Evolutionary conservation across 805 yeast genomes (phyloP), one percentile per base, ranked within the genome.

Genomic region (Kodamaea hsintzibuensis): DNA sequence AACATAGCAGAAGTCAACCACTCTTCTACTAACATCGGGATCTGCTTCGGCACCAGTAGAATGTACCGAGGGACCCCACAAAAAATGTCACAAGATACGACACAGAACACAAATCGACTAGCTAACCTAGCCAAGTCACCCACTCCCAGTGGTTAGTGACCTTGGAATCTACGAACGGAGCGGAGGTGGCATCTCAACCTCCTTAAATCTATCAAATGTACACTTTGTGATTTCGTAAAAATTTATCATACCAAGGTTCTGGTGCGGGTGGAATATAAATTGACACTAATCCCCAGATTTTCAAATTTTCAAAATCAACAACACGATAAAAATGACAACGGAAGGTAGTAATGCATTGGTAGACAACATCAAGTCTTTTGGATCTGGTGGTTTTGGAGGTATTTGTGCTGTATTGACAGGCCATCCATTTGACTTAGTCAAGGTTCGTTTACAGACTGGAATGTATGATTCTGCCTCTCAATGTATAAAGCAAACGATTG

Each of bases 311-410:
- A 19, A 22, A 25, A 33, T 14, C 35, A 17, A 9, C 47, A 44
- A 19, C 12, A 39, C n/a, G 13, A 22, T 3, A 4, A 50, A 30
- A 47, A 74, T 76, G 79, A 80, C n/a, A n/a, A n/a, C 74, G 57
- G 80, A 74, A 64, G 25, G 25, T 22, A 81, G 76, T 55, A 72
- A 77, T 59, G 78, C 72, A 42, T 68, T 82, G 50, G 80, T 85
- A 37, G 96, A 90, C 55, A 96, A 93, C 74, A 75, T 87, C 61
- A 91, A 92, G 67, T 90, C 97, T 1, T 84, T 93, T 62, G 86
- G 84, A 7, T 86, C 97, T 7, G 99, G 99, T 43, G 99, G 98
- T 3, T 88, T 93, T 55, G 98, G 99, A 59, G 99, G 99, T 64
- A 76, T 93, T 19, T 92, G 69, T 70, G 97, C 98, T 1, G 98